Evolutionary conservation across 2,329 filamentous ascomycete genomes (phyloP).

Genomic region (Pyrenochaeta sp.): DNA sequence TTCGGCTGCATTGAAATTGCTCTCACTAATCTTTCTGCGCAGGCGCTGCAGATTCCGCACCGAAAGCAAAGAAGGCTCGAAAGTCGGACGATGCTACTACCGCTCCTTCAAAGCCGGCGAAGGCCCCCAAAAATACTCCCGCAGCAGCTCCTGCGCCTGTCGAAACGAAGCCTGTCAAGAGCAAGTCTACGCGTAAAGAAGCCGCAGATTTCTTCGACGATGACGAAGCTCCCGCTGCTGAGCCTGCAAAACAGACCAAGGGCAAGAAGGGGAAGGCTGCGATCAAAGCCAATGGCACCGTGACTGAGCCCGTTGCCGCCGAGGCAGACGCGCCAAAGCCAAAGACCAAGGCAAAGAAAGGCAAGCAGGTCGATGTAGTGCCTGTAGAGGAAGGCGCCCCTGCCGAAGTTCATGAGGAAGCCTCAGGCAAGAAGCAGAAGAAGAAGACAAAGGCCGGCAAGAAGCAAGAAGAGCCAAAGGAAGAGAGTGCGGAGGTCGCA

Average conservation of each 20-base stretch:
- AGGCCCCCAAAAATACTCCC: slow-evolving; percentile 31
- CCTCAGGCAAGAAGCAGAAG: slow-evolving; percentile 24
- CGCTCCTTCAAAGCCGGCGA: slow-evolving; percentile 25
- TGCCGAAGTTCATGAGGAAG: slow-evolving; percentile 15
- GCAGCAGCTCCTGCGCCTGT: slow-evolving; percentile 24
- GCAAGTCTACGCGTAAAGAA: slow-evolving; percentile 45
- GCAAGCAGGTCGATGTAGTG: slow-evolving; percentile 21
- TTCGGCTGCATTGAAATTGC: slow-evolving; percentile 9
- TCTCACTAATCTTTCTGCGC: slow-evolving; percentile 17
- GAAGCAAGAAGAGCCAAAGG: slow-evolving; percentile 19
- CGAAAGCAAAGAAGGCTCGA: slow-evolving; percentile 51
- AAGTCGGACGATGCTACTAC: slow-evolving; percentile 41
- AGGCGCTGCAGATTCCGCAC: slow-evolving; percentile 46
- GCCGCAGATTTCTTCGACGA: slow-evolving; percentile 48
- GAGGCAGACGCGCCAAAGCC: slow-evolving; percentile 10
- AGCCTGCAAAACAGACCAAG: slow-evolving; percentile 44
- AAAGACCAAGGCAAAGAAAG: slow-evolving; percentile 27
- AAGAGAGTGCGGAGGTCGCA: not conserved
- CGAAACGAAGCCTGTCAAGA: slow-evolving; percentile 21
- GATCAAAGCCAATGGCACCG: slow-evolving; percentile 14
- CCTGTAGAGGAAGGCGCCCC: slow-evolving; percentile 19
- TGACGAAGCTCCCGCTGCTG: slow-evolving; percentile 31
- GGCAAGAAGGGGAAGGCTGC: slow-evolving; percentile 46
- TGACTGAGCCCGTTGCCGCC: slow-evolving; percentile 8
- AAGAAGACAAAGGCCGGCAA: slow-evolving; percentile 35